These are phyloP conservation scores for Phytophthora aleatoria DNA, from an alignment of 352 stramenopile species.

Conservation along the genomic window DNA sequence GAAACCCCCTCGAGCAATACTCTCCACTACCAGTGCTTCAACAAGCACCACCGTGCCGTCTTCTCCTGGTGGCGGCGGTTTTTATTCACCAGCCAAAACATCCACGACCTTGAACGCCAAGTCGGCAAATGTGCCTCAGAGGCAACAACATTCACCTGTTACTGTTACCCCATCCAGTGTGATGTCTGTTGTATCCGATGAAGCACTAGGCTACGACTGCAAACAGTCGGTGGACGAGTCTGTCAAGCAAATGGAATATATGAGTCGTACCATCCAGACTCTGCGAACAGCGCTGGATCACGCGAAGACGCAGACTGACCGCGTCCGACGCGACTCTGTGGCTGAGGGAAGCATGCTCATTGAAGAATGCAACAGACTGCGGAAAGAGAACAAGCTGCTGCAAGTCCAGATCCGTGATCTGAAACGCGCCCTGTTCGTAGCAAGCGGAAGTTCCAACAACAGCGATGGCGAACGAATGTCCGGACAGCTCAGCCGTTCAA, in stretches of 20 bases:
- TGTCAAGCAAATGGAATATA: constrained; percentile 81
- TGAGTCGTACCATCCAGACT: constrained; percentile 77
- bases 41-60: constrained; percentile 6
- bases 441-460: not conserved
- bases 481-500: constrained; percentile 35
- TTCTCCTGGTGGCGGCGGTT: constrained; percentile 27
- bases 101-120: constrained; percentile 1
- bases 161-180: constrained; percentile 1
- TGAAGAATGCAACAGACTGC: constrained; percentile 79
- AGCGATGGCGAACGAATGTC: constrained; percentile 5
- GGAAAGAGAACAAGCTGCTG: constrained; percentile 77
- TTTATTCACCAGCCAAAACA: constrained; percentile 31
- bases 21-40: constrained; percentile 3
- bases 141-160: constrained; percentile 8
- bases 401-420: constrained; percentile 70
- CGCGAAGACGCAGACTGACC: constrained; percentile 68
- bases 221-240: constrained; percentile 80
- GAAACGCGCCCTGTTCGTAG: constrained; percentile 35
- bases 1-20: constrained; percentile 48
- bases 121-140: constrained; percentile 9
- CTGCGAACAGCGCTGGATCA: constrained; percentile 67
- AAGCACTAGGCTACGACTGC: constrained; percentile 71
- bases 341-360: constrained; percentile 79
- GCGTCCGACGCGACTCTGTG: constrained; percentile 73
- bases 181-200: constrained; percentile 32